Base-by-base conservation (phyloP, 1,139 yeast species). In the Hansenula sp. region DNA sequence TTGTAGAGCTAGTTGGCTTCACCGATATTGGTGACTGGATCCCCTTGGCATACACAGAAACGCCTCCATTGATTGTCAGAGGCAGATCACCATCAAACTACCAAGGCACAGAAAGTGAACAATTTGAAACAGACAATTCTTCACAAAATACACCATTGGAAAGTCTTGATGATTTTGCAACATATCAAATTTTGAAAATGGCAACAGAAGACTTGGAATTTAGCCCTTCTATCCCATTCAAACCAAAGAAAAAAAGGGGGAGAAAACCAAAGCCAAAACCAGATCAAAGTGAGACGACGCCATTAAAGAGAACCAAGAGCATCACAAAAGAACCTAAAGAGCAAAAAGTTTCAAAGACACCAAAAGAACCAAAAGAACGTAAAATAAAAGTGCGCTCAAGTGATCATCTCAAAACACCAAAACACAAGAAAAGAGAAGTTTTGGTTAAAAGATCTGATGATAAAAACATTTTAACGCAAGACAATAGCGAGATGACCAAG, bases 11-110 rank as follows among this genome's bases (percentile, higher is more conserved):
- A 40, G 69, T 80, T 36, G 86, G 65, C 1, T 77, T 69, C 39
- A 66, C 69, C 36, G 72, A 68, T 19, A 66, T 64, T 43, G 65
- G 65, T 17, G 60, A 66, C 1, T 39, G 58, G 30, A 40, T 64
- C 9, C 56, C 62, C 7, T 57, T 77, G 22, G 65, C 67, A 8
- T 60, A 53, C 40, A 59, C 62, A 42, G 77, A 72, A 52, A 79
- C 85, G 1, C 85, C 85, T 1, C 80, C 83, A 1, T 65, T 81
- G 48, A 68, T 77, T n/a, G 74, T 81, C 27, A 66, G 87, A 47
- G 88, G 88, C 2, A 66, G 87, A 52, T 78, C 85, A 8, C 86
- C 87, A 6, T 75, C 85, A 1, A 79, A 76, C 52, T 81, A 80
- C 32, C 42, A 39, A 28, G 32, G 34, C 2, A 13, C 18, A 6